Percentiles rank a stretch among this genome's conserved stretches.
phyloP scores from a whole-genome alignment of 192 early-diverging fungal species.

The Coemansia sp. region DNA sequence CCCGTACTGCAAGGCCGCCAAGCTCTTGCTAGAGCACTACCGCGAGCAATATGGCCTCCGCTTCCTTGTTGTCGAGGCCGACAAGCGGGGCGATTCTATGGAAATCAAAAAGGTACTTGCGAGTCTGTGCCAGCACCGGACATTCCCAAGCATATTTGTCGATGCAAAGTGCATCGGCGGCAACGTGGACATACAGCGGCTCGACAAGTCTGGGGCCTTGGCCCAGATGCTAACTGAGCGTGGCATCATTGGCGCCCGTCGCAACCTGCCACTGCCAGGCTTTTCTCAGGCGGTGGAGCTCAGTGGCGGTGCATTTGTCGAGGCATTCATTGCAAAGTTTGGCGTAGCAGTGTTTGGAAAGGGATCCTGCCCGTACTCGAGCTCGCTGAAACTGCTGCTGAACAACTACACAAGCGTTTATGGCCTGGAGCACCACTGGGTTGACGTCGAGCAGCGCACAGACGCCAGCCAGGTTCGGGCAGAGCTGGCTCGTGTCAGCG shows the following conservation, averaged over 20 bases:
- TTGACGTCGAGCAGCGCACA: too few species aligned
- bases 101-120: constrained; percentile 52
- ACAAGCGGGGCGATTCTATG: constrained; percentile 33
- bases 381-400: too few species aligned
- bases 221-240: constrained; percentile 39
- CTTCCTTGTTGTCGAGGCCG: constrained; percentile 51
- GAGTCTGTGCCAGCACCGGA: constrained; percentile 54
- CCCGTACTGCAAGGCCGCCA: constrained; percentile 62
- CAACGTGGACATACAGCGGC: constrained; percentile 46
- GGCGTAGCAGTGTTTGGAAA: too few species aligned
- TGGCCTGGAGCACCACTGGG: too few species aligned
- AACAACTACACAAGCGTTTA: too few species aligned
- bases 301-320: too few species aligned
- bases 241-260: constrained; percentile 7
- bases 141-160: constrained; percentile 65
- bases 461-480: too few species aligned
- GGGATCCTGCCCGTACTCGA: too few species aligned
- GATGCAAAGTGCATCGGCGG: constrained; percentile 61
- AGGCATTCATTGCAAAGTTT: too few species aligned
- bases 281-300: too few species aligned
- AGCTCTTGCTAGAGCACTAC: constrained; percentile 44
- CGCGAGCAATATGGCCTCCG: constrained; percentile 19
- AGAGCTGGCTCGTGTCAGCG: too few species aligned
- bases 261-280: too few species aligned
- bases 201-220: constrained; percentile 35